Base-by-base conservation (phyloP, 2,329 filamentous ascomycete species). In the Calonectria fujianensis region DNA sequence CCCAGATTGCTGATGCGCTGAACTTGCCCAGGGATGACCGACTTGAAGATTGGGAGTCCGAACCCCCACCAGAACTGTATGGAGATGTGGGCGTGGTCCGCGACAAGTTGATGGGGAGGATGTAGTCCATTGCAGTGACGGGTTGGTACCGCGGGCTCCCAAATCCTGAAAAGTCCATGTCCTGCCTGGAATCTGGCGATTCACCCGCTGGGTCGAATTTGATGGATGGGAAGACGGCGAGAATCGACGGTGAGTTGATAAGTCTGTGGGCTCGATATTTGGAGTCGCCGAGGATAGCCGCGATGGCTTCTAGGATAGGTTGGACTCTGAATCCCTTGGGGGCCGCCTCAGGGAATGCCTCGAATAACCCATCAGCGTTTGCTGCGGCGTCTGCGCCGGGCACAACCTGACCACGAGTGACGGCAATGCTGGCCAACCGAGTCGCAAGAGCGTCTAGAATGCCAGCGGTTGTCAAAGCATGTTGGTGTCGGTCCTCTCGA, bases 391-490 rank as follows among this genome's bases (percentile, higher is more conserved):
- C 91, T 6, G 93, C 91, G 3, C 90, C 90, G 0, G 93, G 93
- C 45, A 94, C 84, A n/a, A 95, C 92, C 75, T 93, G 90, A 13
- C 93, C 94, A 75, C 92, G 89, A 8, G 90, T 88, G 2, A 94
- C 92, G 52, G 94, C 91, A 81, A 94, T 94, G 71, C 90, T 92
- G 68, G 91, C 95, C 73, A 98, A 86, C 78, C 93, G 93, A 7
- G 92, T 90, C 32, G 95, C 94, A 35, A 98, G 89, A 16, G 93
- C 91, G 84, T 98, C 95, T 41, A 98, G 87, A 32, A 98, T 89
- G 8, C 95, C 94, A 14, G 89, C 89, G 48, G 93, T 93, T 14
- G 94, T 91, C 70, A 98, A 86, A n/a, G 90, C 86, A 75, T 91
- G 90, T 84, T 94, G 95, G 75, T 97, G 92, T 14, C 86, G 86